Evolutionary conservation across 2,329 filamentous ascomycete species (phyloP).

Genomic region (Colletotrichum sansevieriae): DNA sequence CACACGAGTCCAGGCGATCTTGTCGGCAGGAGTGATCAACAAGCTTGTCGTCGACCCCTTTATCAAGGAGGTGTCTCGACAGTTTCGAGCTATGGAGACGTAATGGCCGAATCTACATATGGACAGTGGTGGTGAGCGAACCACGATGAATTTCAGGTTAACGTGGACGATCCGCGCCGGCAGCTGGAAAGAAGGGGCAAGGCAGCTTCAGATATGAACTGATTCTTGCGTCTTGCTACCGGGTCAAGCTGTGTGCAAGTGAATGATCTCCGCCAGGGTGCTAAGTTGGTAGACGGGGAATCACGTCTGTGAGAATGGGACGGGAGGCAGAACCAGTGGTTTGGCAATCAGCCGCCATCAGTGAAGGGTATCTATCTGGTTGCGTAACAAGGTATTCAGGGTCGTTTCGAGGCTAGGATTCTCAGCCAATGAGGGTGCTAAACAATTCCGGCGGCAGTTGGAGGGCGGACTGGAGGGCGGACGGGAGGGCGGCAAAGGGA

Average conservation of each 20-base stretch:
- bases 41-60: background rate
- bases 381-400: background rate
- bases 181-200: slow-evolving; percentile 23
- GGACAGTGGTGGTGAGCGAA: background rate
- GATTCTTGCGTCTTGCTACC: slow-evolving; percentile 35
- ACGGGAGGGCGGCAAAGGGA: slow-evolving; percentile 6
- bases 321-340: slow-evolving; percentile 30
- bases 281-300: slow-evolving; percentile 6
- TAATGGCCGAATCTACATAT: background rate
- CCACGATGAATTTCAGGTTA: slow-evolving; percentile 7
- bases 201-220: slow-evolving; percentile 39
- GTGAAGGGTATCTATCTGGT: background rate
- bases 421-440: slow-evolving; percentile 26
- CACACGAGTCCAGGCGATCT: slow-evolving; percentile 2
- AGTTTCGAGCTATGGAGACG: slow-evolving; percentile 8
- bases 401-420: slow-evolving; percentile 18
- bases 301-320: slow-evolving; percentile 29
- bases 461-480: background rate
- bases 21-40: slow-evolving; percentile 2
- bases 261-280: slow-evolving; percentile 37
- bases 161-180: slow-evolving; percentile 18
- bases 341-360: slow-evolving; percentile 34
- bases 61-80: slow-evolving; percentile 16
- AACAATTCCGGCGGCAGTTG: slow-evolving; percentile 27
- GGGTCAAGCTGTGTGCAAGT: slow-evolving; percentile 17